Base-by-base conservation (phyloP, 1,284 basidiomycete species). In the Stygiomarasmius scandens region DNA sequence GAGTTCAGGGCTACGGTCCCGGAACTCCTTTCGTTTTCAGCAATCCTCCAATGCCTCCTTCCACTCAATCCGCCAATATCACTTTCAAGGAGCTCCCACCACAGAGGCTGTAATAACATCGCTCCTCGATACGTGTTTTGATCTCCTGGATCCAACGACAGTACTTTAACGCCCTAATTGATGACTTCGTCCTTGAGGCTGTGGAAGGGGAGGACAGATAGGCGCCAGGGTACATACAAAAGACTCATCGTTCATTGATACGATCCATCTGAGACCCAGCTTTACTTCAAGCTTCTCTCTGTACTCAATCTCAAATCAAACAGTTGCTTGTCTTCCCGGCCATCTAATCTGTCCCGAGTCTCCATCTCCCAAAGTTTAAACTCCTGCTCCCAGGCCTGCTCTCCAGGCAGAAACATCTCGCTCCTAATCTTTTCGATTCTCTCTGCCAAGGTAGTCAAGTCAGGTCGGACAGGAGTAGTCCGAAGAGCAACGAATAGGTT, bases 71-170 rank as follows among this genome's bases (percentile, higher is more conserved):
- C n/a, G n/a, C n/a, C n/a, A n/a, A n/a, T n/a, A n/a, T n/a, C n/a
- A n/a, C n/a, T n/a, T n/a, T n/a, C n/a, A n/a, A n/a, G n/a, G n/a
- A n/a, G n/a, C n/a, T n/a, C n/a, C n/a, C n/a, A n/a, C n/a, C n/a
- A n/a, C n/a, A n/a, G n/a, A n/a, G n/a, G n/a, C n/a, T n/a, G n/a
- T n/a, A n/a, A n/a, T n/a, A n/a, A n/a, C n/a, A n/a, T n/a, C n/a
- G n/a, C n/a, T 95, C 86, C 76, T 99, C 96, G 58, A 99, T 96
- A 66, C 90, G 90, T 61, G 94, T 83, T 77, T 98, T 97, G 81
- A 99, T 90, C 56, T 98, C 95, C 46, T 93, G 87, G 58, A 98
- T 92, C 96, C 96, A 99, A 61, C 93, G 85, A 52, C 95, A 87
- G 96, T 47, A 98, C 86, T 77, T 98, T 96, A 65, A 99, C 95